phyloP scores from a whole-genome alignment of 306 rosid genomes.

The Calophaca sinica region DNA sequence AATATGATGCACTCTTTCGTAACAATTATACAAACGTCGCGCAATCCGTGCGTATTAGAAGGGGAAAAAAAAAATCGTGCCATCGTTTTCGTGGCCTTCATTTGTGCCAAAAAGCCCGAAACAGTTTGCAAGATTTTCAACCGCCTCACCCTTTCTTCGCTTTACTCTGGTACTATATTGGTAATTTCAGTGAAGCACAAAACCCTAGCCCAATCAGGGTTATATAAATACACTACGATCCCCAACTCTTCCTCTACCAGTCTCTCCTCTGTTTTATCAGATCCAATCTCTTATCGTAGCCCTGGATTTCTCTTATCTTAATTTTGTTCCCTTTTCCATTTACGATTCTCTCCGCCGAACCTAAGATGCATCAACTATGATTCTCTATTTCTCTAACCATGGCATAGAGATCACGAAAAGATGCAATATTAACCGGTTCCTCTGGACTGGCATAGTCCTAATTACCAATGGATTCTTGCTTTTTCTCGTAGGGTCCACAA shows the following conservation, averaged over 20 bases:
- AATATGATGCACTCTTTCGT: too few species aligned
- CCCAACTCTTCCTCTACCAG: background rate
- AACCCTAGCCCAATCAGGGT: slow-evolving; percentile 37
- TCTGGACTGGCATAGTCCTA: slow-evolving; percentile 68
- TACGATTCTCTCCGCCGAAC: background rate
- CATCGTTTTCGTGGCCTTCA: too few species aligned
- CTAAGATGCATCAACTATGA: slow-evolving; percentile 51
- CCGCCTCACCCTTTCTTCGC: too few species aligned
- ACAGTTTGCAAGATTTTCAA: too few species aligned
- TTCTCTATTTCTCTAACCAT: slow-evolving; percentile 49
- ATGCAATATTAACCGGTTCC: slow-evolving; percentile 62
- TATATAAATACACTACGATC: slow-evolving; percentile 26
- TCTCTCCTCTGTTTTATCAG: background rate
- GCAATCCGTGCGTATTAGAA: too few species aligned
- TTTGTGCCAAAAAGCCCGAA: too few species aligned
- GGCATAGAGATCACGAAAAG: slow-evolving; percentile 55
- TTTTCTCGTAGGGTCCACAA: slow-evolving; percentile 70
- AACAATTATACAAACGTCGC: too few species aligned
- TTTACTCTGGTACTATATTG: too few species aligned
- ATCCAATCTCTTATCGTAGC: background rate
- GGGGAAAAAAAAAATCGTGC: too few species aligned
- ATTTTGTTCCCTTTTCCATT: too few species aligned
- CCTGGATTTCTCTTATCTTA: background rate
- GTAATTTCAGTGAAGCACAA: background rate
- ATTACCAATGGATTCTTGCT: slow-evolving; percentile 53